Evolutionary conservation across 1,139 yeast species (phyloP), one percentile per base, ranked within the genome.

Genomic region (Lodderomyces orthopsilosis): DNA sequence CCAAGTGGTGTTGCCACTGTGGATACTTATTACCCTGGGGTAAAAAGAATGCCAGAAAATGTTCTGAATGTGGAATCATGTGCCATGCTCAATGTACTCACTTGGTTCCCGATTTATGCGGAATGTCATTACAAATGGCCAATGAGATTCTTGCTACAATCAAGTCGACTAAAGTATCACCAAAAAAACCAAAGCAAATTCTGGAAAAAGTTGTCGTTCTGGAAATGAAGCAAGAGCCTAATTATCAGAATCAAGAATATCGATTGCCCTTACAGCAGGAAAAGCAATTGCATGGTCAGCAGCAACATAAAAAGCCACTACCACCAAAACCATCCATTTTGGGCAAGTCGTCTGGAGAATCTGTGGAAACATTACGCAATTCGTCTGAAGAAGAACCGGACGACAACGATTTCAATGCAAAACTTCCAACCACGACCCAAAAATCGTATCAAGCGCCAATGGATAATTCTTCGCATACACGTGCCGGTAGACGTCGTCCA

Each of bases 1-100:
- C 98, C 5, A 91, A 91, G 59, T 93, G 98, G 98, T 93, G 98
- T 66, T 93, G 98, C 57, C 98, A 93, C 61, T 93, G 98, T 75
- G 98, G 98, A 48, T 90, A 89, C 61, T 82, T 93, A 43, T 74
- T 93, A 51, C 98, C 98, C 5, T 84, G 96, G 84, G 96, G 98
- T 44, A 82, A 84, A 57, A 90, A 89, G 65, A 90, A 87, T 58
- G 95, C 90, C n/a, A 79, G 96, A 42, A 93, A 90, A 62, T 93
- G 98, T 74, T 72, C 85, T 7, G 98, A 93, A 58, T 93, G 98
- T 79, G 95, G 95, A 35, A 81, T 90, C 23, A 88, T 91, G 83
- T 91, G 96, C 58, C 98, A 93, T 61, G 79, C 95, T 5, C 82
- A 83, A 42, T 93, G 98, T 70, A 85, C 94, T 7, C 97, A 90